phyloP scores from a whole-genome alignment of 805 yeast genomes.

The Kodamaea lidongshanica region DNA sequence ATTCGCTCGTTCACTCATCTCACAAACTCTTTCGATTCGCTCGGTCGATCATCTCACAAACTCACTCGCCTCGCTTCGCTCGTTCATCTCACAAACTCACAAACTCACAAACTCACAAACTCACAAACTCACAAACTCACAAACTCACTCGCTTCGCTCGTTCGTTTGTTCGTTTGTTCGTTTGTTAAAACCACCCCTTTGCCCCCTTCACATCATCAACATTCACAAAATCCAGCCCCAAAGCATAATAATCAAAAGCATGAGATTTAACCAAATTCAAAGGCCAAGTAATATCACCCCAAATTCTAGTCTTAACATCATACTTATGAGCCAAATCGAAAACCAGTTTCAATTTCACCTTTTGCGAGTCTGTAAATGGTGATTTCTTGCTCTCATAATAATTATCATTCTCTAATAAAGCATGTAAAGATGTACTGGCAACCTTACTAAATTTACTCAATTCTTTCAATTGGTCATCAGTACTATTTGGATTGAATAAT shows the following conservation, averaged over 20 bases:
- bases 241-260: conserved; percentile 42
- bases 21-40: too few relatives aligned
- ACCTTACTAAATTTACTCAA: conserved; percentile 27
- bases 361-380: conserved; percentile 33
- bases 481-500: conserved; percentile 17
- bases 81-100: too few relatives aligned
- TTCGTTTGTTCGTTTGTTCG: too few relatives aligned
- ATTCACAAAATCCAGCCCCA: conserved; percentile 55
- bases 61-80: too few relatives aligned
- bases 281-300: conserved; percentile 76
- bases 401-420: conserved; percentile 21
- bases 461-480: conserved; percentile 17
- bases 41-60: too few relatives aligned
- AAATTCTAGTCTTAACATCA: conserved; percentile 53
- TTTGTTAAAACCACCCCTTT: conserved; percentile 6
- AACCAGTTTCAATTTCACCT: conserved; percentile 15
- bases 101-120: too few relatives aligned
- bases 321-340: conserved; percentile 42
- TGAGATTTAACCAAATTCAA: conserved; percentile 34
- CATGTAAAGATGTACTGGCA: conserved; percentile 40
- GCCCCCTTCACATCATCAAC: conserved; percentile 53
- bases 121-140: too few relatives aligned
- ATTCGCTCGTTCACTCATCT: too few relatives aligned
- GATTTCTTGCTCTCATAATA: conserved; percentile 8
- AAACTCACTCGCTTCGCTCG: too few relatives aligned